Conservation (phyloP, 2,329 filamentous ascomycete genomes). For the Venturia nashicola region DNA sequence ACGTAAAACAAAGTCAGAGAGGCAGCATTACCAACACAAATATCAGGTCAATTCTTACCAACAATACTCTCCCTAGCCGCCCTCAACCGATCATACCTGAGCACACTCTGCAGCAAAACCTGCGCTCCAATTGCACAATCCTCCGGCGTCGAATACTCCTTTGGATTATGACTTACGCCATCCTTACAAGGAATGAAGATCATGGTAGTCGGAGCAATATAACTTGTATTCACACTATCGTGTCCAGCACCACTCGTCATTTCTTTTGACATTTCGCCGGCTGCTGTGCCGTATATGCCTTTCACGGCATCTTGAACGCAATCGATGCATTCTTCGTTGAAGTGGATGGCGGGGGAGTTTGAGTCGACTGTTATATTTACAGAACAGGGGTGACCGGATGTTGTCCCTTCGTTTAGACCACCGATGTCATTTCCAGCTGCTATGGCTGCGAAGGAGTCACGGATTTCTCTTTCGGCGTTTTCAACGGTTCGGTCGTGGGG, state of each 20-base stretch:
- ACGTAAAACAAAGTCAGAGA: neutral
- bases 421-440: conserved; percentile 44
- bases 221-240: conserved; percentile 47
- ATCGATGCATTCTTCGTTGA: conserved; percentile 54
- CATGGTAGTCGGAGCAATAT: conserved; percentile 50
- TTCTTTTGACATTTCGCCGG: conserved; percentile 39
- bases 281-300: conserved; percentile 44
- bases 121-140: conserved; percentile 46
- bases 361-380: conserved; percentile 51
- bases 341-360: conserved; percentile 48
- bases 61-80: conserved; percentile 38
- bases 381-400: conserved; percentile 36
- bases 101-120: conserved; percentile 32
- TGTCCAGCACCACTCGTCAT: conserved; percentile 20
- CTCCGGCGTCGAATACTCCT: conserved; percentile 48
- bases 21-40: neutral
- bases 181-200: conserved; percentile 54
- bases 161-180: conserved; percentile 51
- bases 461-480: conserved; percentile 44
- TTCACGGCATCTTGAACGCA: conserved; percentile 50
- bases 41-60: neutral
- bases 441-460: conserved; percentile 46
- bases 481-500: conserved; percentile 44
- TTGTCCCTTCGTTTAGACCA: conserved; percentile 30
- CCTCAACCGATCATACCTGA: conserved; percentile 27